Evolutionary conservation across 1,139 yeast genomes (phyloP).

Genomic region (Pichia sp.): DNA sequence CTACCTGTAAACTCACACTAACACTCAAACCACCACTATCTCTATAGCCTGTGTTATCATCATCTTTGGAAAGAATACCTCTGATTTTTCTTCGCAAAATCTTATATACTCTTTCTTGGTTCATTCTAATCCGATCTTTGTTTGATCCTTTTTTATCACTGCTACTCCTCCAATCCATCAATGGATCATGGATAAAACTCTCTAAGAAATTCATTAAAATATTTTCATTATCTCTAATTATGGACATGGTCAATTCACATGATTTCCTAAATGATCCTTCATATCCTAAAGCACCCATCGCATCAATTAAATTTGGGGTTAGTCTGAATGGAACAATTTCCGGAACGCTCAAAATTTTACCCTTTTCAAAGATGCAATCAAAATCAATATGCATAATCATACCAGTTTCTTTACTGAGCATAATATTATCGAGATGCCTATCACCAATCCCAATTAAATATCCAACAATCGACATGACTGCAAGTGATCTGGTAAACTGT

Average conservation of each 20-base stretch:
- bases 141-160: constrained; percentile 12
- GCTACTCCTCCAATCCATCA: constrained; percentile 54
- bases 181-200: constrained; percentile 88
- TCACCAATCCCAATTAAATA: constrained; percentile 89
- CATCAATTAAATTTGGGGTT: constrained; percentile 84
- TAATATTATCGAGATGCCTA: constrained; percentile 87
- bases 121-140: constrained; percentile 7
- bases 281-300: constrained; percentile 82
- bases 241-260: constrained; percentile 73
- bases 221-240: constrained; percentile 77
- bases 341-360: constrained; percentile 58
- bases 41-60: constrained; percentile 25
- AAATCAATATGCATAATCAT: constrained; percentile 89
- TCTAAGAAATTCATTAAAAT: constrained; percentile 86
- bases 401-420: constrained; percentile 69
- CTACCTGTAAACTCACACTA: constrained; percentile 91
- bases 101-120: constrained; percentile 46
- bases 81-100: constrained; percentile 73
- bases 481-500: constrained; percentile 67
- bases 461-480: constrained; percentile 98
- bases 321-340: constrained; percentile 92
- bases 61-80: constrained; percentile 74
- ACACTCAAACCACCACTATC: constrained; percentile 57
- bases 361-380: constrained; percentile 88
- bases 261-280: constrained; percentile 86